Evolutionary conservation across 2,329 filamentous ascomycete genomes (phyloP).

Genomic region (Stagonosporopsis rhizophila): DNA sequence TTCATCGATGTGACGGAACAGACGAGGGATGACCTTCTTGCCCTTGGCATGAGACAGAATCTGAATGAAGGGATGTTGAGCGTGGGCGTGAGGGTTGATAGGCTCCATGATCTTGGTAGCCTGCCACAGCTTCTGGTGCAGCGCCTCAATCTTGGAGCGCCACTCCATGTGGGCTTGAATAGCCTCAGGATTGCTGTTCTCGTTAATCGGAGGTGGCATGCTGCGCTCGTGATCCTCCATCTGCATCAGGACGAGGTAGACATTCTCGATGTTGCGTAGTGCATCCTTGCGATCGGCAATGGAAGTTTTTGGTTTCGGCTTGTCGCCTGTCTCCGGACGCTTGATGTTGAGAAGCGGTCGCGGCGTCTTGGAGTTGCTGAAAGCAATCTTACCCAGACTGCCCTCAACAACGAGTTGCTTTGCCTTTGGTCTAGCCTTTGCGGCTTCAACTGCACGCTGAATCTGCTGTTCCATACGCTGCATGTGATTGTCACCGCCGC

Average conservation of each 20-base stretch:
- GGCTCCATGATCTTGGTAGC: slow-evolving; percentile 92
- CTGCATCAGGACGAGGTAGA: slow-evolving; percentile 88
- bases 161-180: slow-evolving; percentile 80
- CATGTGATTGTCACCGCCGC: slow-evolving; percentile 93
- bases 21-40: slow-evolving; percentile 92
- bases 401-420: slow-evolving; percentile 96
- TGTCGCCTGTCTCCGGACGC: slow-evolving; percentile 72
- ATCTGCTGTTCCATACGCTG: slow-evolving; percentile 99
- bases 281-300: slow-evolving; percentile 80
- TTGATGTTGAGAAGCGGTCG: slow-evolving; percentile 96
- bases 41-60: slow-evolving; percentile 95
- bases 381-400: slow-evolving; percentile 96
- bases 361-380: slow-evolving; percentile 97
- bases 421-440: slow-evolving; percentile 97
- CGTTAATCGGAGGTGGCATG: slow-evolving; percentile 72
- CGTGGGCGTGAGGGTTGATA: slow-evolving; percentile 69
- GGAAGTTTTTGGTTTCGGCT: slow-evolving; percentile 54
- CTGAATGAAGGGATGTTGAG: slow-evolving; percentile 89
- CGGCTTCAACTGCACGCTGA: slow-evolving; percentile 93
- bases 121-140: slow-evolving; percentile 83
- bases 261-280: slow-evolving; percentile 83
- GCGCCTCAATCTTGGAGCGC: slow-evolving; percentile 71
- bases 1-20: slow-evolving; percentile 91
- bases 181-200: slow-evolving; percentile 70
- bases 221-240: slow-evolving; percentile 91